Base-by-base conservation (phyloP, 176 grass and related monocot genomes). In the Rhynchospora pubera region DNA sequence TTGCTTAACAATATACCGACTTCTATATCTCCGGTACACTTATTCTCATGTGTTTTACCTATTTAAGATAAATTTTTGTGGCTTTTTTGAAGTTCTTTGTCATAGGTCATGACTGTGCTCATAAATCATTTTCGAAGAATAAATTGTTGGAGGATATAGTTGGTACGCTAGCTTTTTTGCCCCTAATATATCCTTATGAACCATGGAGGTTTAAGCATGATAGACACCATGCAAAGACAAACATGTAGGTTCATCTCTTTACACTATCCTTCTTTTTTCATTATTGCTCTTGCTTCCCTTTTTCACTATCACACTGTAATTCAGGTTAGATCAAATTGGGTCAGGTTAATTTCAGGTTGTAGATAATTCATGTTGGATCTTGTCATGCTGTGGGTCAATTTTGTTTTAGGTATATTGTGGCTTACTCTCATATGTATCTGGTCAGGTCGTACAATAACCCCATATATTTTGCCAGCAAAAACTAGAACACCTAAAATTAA, bases 191-290 rank as follows among this genome's bases (percentile, higher is more conserved):
- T 84, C 95, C 95, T 61, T 98, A 94, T 64, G 95, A 98, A 85
- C 95, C 95, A 7, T 98, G 95, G 95, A 85, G 95, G 76, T 98
- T 98, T 85, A 94, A 98, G 87, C 95, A 98, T 82, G 95, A 98
- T 63, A 87, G 84, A 66, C 95, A 98, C 78, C 95, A 98, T 13
- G 92, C 95, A 21, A 98, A 93, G 79, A 98, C 95, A 79, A 98
- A 98, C 80, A 98, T 98, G 95, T 98, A 88, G 16, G 92, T 84
- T 45, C 5, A 59, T 83, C 69, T 32, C 77, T 82, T 9, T 19
- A 65, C 19, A 32, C 9, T 23, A 48, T 71, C 22, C 63, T 51
- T 74, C 42, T 47, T 46, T 82, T 2, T 28, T 70, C 59, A 10
- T 81, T 73, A 39, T 77, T 65, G 6, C 10, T 62, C 28, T 62